Conservation (phyloP, 495 filamentous ascomycete genomes). For the Neurospora sp. region DNA sequence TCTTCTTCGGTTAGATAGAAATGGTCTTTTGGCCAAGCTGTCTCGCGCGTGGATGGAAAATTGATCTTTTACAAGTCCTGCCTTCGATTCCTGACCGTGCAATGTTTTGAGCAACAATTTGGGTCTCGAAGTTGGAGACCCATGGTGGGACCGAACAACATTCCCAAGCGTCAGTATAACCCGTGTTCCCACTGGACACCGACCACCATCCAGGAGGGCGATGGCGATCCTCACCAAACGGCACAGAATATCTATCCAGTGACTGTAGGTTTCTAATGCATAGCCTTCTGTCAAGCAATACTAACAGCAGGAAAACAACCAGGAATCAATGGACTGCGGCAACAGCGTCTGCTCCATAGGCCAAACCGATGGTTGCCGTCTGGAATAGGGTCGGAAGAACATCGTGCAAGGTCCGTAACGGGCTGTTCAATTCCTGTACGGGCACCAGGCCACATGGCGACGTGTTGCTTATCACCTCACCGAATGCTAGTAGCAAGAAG, state of each 20-base stretch:
- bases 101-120: too few relatives aligned
- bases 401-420: not conserved
- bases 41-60: too few relatives aligned
- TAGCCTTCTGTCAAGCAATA: too few relatives aligned
- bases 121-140: too few relatives aligned
- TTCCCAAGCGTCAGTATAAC: not conserved
- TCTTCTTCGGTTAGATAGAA: too few relatives aligned
- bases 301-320: too few relatives aligned
- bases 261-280: not conserved
- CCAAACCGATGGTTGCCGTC: not conserved
- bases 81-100: too few relatives aligned
- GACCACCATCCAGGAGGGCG: not conserved
- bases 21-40: too few relatives aligned
- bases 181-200: not conserved
- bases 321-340: not conserved
- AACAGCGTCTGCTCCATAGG: not conserved
- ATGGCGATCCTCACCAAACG: not conserved
- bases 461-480: not conserved
- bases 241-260: not conserved
- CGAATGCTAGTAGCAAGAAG: not conserved
- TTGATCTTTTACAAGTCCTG: too few relatives aligned
- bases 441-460: not conserved
- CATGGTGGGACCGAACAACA: too few relatives aligned
- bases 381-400: not conserved
- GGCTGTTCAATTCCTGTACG: not conserved